Evolutionary conservation across 179 eudicot genomes (phyloP), one percentile per base, ranked within the genome.

Genomic region (Drosera spatulata): DNA sequence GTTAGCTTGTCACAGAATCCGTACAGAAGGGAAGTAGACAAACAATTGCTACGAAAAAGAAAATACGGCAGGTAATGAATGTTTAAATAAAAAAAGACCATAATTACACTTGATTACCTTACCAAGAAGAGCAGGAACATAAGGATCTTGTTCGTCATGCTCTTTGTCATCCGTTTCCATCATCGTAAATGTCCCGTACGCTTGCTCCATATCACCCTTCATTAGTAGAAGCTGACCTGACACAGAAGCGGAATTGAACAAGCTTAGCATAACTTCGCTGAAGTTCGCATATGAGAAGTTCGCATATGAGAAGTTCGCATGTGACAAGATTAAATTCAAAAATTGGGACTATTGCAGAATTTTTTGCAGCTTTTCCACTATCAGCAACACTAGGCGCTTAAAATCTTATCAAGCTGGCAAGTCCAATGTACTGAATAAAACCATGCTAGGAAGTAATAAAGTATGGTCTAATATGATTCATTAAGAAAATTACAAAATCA

Each of bases 81-180:
- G 58, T 55, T 14, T 58, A 39, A 63, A 60, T 48, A 37, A 51
- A 8, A 9, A 60, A 8, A 13, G 9, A 22, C 33, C 33, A 22
- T 22, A 47, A n/a, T 12, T 7, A 41, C 53, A 50, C 15, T 57
- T 7, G 69, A 37, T 39, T 82, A 94, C 99, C 97, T 94, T 97
- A 62, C 99, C 99, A 68, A 94, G 97, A 68, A 94, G 97, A 72
- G 99, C 99, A 66, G 95, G 86, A 68, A 94, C 85, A 75, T 94
- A 87, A 42, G 75, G 84, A 70, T 90, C 95, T 45, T 22, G 33
- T 22, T 22, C 33, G 33, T 22, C 33, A 22, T 22, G 33, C 33
- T 22, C 33, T 22, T 22, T 22, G 33, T 94, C 99, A 71, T 87
- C 99, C 61, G 90, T 70, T 67, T 90, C 95, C 77, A 94, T 22